Evolutionary conservation across 2,329 filamentous ascomycete species (phyloP).

Genomic region (Phialophora expanda): DNA sequence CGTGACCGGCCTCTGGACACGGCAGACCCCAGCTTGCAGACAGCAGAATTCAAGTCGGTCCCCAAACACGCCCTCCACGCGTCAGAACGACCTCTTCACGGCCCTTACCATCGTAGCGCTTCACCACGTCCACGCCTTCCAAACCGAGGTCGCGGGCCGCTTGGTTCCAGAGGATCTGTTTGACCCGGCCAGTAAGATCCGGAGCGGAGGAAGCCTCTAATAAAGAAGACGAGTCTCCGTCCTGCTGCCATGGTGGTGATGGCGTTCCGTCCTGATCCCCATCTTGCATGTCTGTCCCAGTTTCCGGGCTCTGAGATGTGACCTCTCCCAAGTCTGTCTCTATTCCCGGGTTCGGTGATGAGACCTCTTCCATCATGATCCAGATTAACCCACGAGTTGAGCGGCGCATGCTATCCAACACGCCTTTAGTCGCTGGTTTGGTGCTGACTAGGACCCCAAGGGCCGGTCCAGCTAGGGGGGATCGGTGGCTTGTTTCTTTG

Average conservation of each 20-base stretch:
- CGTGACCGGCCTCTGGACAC: neutral
- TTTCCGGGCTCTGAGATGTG: neutral
- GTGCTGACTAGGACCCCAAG: constrained; percentile 74
- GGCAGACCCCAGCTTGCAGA: neutral
- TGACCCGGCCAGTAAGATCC: constrained; percentile 37
- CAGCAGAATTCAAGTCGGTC: neutral
- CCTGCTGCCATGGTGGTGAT: neutral
- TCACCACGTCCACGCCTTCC: constrained; percentile 47
- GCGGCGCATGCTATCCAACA: constrained; percentile 71
- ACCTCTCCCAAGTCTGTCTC: neutral
- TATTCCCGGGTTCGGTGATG: constrained; percentile 36
- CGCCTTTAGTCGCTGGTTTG: constrained; percentile 75
- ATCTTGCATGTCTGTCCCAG: too few relatives aligned
- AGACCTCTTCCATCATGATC: constrained; percentile 50
- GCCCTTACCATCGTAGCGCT: constrained; percentile 41
- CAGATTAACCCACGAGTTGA: constrained; percentile 74
- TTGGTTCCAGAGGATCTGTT: constrained; percentile 54
- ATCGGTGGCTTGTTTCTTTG: neutral
- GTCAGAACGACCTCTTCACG: constrained; percentile 30
- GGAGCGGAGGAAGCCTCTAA: neutral
- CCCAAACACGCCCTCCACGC: constrained; percentile 23
- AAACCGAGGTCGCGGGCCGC: constrained; percentile 48
- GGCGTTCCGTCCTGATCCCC: too few relatives aligned
- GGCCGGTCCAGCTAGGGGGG: constrained; percentile 5
- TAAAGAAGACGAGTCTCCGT: neutral